These are phyloP conservation scores for Trichoderma koningii DNA, from an alignment of 2,329 filamentous ascomycete species.

Conservation along the genomic window DNA sequence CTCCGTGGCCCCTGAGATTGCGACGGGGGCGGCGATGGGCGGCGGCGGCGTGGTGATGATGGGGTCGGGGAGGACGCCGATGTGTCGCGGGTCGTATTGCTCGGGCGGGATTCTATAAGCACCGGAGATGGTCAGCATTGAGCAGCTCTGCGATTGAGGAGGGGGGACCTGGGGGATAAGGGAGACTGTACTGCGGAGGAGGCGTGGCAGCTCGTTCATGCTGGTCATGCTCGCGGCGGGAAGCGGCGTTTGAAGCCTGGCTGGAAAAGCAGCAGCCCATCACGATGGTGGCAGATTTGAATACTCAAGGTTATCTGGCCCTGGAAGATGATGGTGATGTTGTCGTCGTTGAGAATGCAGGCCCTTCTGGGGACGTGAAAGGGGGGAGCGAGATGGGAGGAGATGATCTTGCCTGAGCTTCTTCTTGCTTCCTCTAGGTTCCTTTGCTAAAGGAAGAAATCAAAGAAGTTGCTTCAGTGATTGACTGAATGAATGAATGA, in stretches of 20 bases:
- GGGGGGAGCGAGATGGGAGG: not conserved
- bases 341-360: not conserved
- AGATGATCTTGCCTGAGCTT: too few relatives aligned
- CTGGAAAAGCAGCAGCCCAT: conserved; percentile 28
- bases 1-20: not conserved
- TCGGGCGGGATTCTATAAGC: not conserved
- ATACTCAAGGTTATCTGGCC: not conserved
- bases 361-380: not conserved
- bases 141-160: not conserved
- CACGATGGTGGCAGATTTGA: too few relatives aligned
- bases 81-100: not conserved
- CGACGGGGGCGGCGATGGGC: conserved; percentile 1
- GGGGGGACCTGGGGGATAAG: not conserved
- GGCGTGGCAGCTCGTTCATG: not conserved
- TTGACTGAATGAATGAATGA: not conserved
- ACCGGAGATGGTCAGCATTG: not conserved
- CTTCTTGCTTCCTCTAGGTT: not conserved
- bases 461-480: not conserved
- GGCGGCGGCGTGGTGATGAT: not conserved
- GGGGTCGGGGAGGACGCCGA: not conserved
- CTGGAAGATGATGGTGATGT: not conserved
- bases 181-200: conserved; percentile 12
- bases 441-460: not conserved
- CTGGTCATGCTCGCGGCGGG: not conserved
- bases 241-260: conserved; percentile 11